Percentiles rank a stretch among this genome's conserved stretches.
Evolutionary conservation across 768 basidiomycete species (phyloP).

Genomic region (Mrakia blollopis): DNA sequence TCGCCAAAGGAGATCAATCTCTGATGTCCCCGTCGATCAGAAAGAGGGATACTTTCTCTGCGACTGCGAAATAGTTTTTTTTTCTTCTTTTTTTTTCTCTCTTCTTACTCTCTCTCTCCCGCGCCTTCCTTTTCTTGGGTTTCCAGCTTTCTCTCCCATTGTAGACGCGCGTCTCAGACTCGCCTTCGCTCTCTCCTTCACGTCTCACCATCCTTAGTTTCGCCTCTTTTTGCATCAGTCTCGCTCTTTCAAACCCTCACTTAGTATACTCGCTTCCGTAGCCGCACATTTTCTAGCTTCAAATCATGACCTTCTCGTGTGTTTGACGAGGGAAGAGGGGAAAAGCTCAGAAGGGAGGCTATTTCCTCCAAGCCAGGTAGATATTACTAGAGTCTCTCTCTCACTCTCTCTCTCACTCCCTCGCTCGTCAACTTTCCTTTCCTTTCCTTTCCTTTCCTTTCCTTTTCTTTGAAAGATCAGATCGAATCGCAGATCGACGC

Average conservation of each 20-base stretch:
- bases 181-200: neutral
- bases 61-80: neutral
- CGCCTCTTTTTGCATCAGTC: no score
- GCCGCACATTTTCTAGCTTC: neutral
- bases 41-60: neutral
- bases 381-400: no score
- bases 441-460: no score
- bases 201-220: neutral
- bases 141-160: neutral
- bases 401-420: no score
- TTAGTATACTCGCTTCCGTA: neutral
- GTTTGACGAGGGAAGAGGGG: no score
- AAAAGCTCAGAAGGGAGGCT: no score
- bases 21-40: neutral
- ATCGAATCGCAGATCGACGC: no score
- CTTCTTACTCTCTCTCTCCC: neutral
- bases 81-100: neutral
- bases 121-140: neutral
- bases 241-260: neutral
- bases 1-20: neutral
- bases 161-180: no score
- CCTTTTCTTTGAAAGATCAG: no score
- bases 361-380: no score
- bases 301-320: neutral
- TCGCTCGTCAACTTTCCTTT: no score